Conservation (phyloP, 345 rosid species). For the Arabidopsis thaliana region TAIR10.1 NC_003075.7:8453501-8454000, state of each 20-base stretch:
- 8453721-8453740: slow-evolving; percentile 53
- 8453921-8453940: slow-evolving; percentile 60
- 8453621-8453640: slow-evolving; percentile 78
- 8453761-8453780: slow-evolving; percentile 51
- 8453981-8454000: not conserved
- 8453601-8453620: slow-evolving; percentile 41
- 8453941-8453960: slow-evolving; percentile 50
- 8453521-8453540: not conserved
- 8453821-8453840: slow-evolving; percentile 80
- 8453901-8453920: slow-evolving; percentile 67
- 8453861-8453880: slow-evolving; percentile 98
- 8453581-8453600: slow-evolving; percentile 37
- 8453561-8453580: slow-evolving; percentile 1
- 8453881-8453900: slow-evolving; percentile 86
- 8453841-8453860: slow-evolving; percentile 95
- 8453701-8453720: slow-evolving; percentile 66
- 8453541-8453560: slow-evolving; percentile 14
- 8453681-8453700: slow-evolving; percentile 95
- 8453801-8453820: slow-evolving; percentile 64
- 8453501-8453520: not conserved
- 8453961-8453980: slow-evolving; percentile 7
- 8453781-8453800: slow-evolving; percentile 58
- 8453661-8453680: slow-evolving; percentile 96
- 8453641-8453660: slow-evolving; percentile 96
- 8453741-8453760: slow-evolving; percentile 23